phyloP scores from a whole-genome alignment of 306 rosid species.

The Luffa aegyptiaca region DNA sequence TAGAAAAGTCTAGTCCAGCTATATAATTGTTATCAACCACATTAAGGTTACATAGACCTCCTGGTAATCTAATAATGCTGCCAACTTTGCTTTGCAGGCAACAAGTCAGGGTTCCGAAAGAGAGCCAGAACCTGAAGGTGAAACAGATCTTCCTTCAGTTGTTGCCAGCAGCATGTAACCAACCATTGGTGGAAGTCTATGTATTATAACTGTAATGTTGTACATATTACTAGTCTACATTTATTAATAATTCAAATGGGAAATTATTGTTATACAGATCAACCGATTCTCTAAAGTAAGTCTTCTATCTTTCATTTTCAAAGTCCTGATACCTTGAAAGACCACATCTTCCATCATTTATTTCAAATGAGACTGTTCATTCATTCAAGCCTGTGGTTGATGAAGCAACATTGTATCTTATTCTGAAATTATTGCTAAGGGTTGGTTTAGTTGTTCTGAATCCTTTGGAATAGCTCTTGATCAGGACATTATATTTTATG shows the following conservation, averaged over 20 bases:
- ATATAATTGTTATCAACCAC: neutral
- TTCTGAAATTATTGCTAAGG: neutral
- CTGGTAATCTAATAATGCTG: neutral
- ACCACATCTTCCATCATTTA: neutral
- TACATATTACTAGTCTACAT: conserved; percentile 16
- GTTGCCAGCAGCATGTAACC: conserved; percentile 90
- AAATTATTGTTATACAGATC: conserved; percentile 25
- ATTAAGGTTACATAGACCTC: neutral
- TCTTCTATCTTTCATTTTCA: neutral
- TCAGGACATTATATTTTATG: neutral
- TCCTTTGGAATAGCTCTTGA: neutral
- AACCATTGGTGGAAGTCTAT: conserved; percentile 5
- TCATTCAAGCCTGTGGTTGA: neutral
- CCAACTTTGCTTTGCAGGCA: conserved; percentile 15
- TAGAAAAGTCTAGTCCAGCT: conserved; percentile 27
- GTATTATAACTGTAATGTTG: conserved; percentile 50
- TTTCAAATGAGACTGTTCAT: neutral
- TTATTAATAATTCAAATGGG: neutral
- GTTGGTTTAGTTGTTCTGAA: neutral
- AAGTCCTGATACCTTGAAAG: neutral
- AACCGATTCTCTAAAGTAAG: conserved; percentile 1
- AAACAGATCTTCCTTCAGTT: conserved; percentile 52
- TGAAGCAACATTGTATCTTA: neutral
- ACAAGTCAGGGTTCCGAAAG: conserved; percentile 19
- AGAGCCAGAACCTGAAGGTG: conserved; percentile 53